Percentiles rank a stretch among this genome's conserved stretches.
phyloP scores from a whole-genome alignment of 768 basidiomycete genomes.

The Podaxis rugospora region DNA sequence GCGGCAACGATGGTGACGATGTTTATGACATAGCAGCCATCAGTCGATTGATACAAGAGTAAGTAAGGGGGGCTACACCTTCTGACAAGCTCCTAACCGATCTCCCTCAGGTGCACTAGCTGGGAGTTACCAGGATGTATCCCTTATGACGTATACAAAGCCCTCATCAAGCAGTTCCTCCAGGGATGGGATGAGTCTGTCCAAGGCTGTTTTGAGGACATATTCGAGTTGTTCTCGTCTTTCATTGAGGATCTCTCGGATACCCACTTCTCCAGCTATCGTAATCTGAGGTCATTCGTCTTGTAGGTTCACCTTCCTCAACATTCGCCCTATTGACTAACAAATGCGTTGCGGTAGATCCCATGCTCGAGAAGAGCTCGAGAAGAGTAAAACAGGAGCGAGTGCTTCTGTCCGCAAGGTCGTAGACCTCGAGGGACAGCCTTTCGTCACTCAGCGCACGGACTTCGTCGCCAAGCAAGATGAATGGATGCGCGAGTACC shows the following conservation, averaged over 20 bases:
- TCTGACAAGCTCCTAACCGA: background rate
- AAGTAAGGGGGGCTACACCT: background rate
- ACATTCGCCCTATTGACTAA: background rate
- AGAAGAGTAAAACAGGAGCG: background rate
- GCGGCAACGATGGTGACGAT: background rate
- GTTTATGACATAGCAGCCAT: constrained; percentile 4
- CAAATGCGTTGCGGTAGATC: background rate
- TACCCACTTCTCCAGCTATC: constrained; percentile 9
- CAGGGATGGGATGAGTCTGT: constrained; percentile 12
- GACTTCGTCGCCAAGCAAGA: constrained; percentile 16
- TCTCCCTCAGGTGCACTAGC: background rate
- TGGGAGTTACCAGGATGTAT: constrained; percentile 15
- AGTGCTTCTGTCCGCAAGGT: constrained; percentile 24
- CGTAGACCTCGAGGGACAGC: constrained; percentile 32
- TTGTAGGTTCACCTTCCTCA: constrained; percentile 3
- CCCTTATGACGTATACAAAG: constrained; percentile 13
- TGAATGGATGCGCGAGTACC: constrained; percentile 17
- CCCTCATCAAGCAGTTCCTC: constrained; percentile 12
- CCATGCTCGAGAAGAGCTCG: background rate
- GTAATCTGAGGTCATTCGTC: constrained; percentile 6
- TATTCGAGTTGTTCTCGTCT: background rate
- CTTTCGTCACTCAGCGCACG: constrained; percentile 31
- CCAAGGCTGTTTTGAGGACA: constrained; percentile 9
- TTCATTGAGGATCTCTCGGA: constrained; percentile 9
- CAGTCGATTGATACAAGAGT: constrained; percentile 9